Percentiles rank a stretch among this genome's conserved stretches.
These are phyloP conservation scores for Phytophthora gonapodyides DNA, from an alignment of 352 stramenopile genomes.

Conservation along the genomic window DNA sequence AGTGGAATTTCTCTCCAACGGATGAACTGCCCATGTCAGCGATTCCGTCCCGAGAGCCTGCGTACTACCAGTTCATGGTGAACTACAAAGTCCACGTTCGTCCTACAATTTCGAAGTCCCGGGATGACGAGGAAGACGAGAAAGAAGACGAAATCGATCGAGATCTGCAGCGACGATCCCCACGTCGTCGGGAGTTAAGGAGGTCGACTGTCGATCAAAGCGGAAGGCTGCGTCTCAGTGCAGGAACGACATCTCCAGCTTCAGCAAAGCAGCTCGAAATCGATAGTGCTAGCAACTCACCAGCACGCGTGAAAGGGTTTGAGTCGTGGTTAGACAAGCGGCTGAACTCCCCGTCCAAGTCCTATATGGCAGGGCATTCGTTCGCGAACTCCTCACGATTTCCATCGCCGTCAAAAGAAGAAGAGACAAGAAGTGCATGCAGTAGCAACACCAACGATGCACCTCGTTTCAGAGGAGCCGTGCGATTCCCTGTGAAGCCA, in stretches of 20 bases:
- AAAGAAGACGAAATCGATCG: conserved; percentile 12
- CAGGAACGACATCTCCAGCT: neutral
- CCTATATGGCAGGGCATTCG: conserved; percentile 5
- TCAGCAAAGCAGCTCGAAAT: neutral
- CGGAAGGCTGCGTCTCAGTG: neutral
- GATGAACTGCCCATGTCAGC: conserved; percentile 34
- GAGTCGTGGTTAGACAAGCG: conserved; percentile 46
- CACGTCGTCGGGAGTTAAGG: conserved; percentile 8
- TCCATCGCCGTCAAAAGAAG: conserved; percentile 15
- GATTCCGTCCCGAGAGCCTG: conserved; percentile 54
- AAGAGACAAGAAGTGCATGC: conserved; percentile 15
- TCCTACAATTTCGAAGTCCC: neutral
- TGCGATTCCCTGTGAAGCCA: conserved; percentile 4
- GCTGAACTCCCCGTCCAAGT: conserved; percentile 16
- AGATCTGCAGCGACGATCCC: conserved; percentile 18
- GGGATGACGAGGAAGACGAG: conserved; percentile 9
- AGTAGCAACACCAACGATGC: neutral
- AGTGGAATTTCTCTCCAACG: conserved; percentile 49
- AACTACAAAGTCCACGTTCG: conserved; percentile 62
- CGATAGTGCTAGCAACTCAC: conserved; percentile 6
- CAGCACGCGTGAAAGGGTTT: conserved; percentile 41
- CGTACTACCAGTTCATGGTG: conserved; percentile 60
- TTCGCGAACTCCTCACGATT: conserved; percentile 19
- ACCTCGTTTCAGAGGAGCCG: neutral
- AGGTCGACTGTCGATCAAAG: conserved; percentile 10